Evolutionary conservation across 2,329 filamentous ascomycete species (phyloP).

Genomic region (Elsinoe australis): DNA sequence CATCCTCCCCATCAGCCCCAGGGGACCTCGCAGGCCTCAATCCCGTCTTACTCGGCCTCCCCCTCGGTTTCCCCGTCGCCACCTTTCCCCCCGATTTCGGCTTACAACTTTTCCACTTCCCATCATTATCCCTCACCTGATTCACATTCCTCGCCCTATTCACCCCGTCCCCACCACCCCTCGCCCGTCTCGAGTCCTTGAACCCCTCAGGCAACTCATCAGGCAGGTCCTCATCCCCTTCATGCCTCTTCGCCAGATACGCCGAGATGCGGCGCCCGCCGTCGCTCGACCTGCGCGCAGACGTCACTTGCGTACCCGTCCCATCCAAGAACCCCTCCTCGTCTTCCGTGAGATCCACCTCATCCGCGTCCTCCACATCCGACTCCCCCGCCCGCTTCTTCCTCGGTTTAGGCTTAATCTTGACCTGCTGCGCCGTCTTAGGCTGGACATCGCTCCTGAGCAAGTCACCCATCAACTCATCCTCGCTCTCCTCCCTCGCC

Average conservation of each 20-base stretch:
- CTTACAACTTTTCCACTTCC: neutral
- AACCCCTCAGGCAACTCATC: constrained; percentile 38
- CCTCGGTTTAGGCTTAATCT: neutral
- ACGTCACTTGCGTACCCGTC: neutral
- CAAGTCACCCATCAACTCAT: constrained; percentile 24
- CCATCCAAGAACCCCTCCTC: constrained; percentile 30
- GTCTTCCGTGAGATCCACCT: constrained; percentile 24
- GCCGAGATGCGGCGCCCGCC: constrained; percentile 29
- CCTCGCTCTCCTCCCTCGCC: constrained; percentile 19
- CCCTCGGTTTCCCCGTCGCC: neutral
- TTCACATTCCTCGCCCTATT: constrained; percentile 22
- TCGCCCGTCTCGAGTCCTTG: constrained; percentile 28
- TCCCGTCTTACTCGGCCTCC: neutral
- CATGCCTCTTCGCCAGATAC: constrained; percentile 37
- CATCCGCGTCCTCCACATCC: constrained; percentile 26
- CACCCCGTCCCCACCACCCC: neutral
- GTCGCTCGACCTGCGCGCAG: constrained; percentile 3
- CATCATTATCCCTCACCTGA: constrained; percentile 22
- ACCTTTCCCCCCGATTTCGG: neutral
- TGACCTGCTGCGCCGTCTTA: neutral
- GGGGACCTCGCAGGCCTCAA: neutral
- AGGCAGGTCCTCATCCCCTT: constrained; percentile 37
- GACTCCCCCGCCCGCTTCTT: constrained; percentile 1
- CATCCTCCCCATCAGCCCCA: neutral
- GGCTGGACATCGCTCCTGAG: constrained; percentile 31